Evolutionary conservation across 2,329 filamentous ascomycete genomes (phyloP), one percentile per base, ranked within the genome.

Genomic region (Apiospora saccharicola): DNA sequence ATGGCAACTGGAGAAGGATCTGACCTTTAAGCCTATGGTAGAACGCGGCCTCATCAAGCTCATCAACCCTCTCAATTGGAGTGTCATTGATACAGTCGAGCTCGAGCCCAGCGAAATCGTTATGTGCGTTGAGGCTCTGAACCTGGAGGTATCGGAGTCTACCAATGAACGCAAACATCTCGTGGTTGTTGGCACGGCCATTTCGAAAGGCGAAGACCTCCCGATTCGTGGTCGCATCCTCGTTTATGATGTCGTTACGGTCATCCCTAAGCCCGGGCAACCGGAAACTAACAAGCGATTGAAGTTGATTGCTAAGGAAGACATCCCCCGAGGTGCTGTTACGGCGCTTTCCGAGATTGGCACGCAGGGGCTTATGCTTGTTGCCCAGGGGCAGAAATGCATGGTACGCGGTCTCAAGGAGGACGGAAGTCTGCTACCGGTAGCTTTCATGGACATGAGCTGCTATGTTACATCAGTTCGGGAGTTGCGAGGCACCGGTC

Each of bases 391-490:
- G 0, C 95, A 98, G 79, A 99, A 99, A 83, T 96, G 95, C 81
- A 97, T 99, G 93, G 95, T 99, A 1, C 89, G 96, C 73, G 96
- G 96, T 53, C 87, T 99, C 3, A 98, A 98, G 81, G 96, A 99
- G 81, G 96, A 99, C 80, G 94, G 95, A 0, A 95, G 93, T 1
- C 88, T 98, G 70, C 86, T 98, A 0, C 96, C 96, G 0, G 96
- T 99, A 4, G 96, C 96, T 0, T 99, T 99, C 80, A 93, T 99
- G 87, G 96, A 99, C 79, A 97, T 98, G 91, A 96, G 94, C 83
- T 97, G 94, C 82, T 96, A 98, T 78, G 94, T 98, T 16, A 94
- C 91, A 2, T 90, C 92, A n/a, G 89, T 94, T 71, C 96, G 95
- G 79, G 94, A 94, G 77, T 87, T 99, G 24, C 91, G 91, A 4